Evolutionary conservation across 805 yeast species (phyloP).

Genomic region (Nakazawaea ernobii): DNA sequence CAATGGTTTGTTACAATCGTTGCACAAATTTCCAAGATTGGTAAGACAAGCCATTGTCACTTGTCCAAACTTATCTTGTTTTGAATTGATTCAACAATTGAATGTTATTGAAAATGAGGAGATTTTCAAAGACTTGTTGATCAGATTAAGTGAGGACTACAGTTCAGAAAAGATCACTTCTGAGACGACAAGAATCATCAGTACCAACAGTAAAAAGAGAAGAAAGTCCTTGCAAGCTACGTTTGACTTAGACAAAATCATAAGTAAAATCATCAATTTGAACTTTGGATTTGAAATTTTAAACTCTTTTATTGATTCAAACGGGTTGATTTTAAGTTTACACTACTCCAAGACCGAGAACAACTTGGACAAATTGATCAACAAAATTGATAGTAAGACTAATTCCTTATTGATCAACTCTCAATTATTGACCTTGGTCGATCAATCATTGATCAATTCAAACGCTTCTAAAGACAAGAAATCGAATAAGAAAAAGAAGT

Average conservation of each 20-base stretch:
- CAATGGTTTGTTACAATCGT: slow-evolving; percentile 44
- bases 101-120: slow-evolving; percentile 51
- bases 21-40: slow-evolving; percentile 52
- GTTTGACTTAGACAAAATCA: slow-evolving; percentile 34
- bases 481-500: slow-evolving; percentile 21
- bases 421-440: slow-evolving; percentile 40
- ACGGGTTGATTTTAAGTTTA: slow-evolving; percentile 63
- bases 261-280: slow-evolving; percentile 38
- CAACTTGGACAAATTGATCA: slow-evolving; percentile 38
- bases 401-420: slow-evolving; percentile 31
- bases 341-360: slow-evolving; percentile 41
- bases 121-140: slow-evolving; percentile 60
- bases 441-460: slow-evolving; percentile 31
- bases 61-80: slow-evolving; percentile 61
- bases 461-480: slow-evolving; percentile 20
- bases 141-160: slow-evolving; percentile 62
- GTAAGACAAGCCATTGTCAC: slow-evolving; percentile 80
- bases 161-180: slow-evolving; percentile 53
- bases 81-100: slow-evolving; percentile 59
- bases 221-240: slow-evolving; percentile 22
- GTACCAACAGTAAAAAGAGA: slow-evolving; percentile 13
- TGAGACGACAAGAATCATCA: slow-evolving; percentile 34
- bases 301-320: slow-evolving; percentile 62
- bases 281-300: slow-evolving; percentile 57
- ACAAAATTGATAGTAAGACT: slow-evolving; percentile 36